These are phyloP conservation scores for Epichloe festucae DNA, from an alignment of 2,329 filamentous ascomycete species.

Conservation along the genomic window DNA sequence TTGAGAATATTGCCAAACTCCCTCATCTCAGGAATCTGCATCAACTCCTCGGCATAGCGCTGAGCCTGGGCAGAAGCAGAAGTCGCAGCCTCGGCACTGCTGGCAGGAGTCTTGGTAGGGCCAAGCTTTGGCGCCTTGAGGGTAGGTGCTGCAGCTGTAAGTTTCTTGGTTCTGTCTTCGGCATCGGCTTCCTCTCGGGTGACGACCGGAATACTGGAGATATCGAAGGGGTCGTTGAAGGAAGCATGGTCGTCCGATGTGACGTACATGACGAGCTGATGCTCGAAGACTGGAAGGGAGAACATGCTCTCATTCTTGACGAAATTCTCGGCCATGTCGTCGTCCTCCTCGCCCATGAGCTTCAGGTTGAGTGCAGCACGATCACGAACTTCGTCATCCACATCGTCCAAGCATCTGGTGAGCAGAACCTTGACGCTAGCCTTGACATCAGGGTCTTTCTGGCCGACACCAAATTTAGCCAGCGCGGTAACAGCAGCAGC, in stretches of 20 bases:
- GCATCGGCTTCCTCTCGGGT: conserved; percentile 92
- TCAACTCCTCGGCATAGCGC: conserved; percentile 77
- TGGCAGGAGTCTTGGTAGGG: conserved; percentile 56
- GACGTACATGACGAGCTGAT: conserved; percentile 95
- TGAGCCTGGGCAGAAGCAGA: conserved; percentile 70
- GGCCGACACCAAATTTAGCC: conserved; percentile 92
- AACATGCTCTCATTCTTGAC: conserved; percentile 97
- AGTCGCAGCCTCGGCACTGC: conserved; percentile 61
- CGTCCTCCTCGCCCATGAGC: conserved; percentile 85
- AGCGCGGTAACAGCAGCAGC: conserved; percentile 91
- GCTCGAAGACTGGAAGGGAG: conserved; percentile 86
- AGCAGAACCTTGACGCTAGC: conserved; percentile 86
- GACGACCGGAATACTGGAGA: conserved; percentile 81
- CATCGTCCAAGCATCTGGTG: conserved; percentile 87
- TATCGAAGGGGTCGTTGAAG: conserved; percentile 78
- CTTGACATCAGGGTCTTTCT: conserved; percentile 95
- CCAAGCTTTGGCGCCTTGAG: conserved; percentile 84
- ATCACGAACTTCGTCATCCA: conserved; percentile 94
- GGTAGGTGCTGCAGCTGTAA: conserved; percentile 81
- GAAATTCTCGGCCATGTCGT: conserved; percentile 73
- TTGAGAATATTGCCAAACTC: conserved; percentile 86
- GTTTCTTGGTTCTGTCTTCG: conserved; percentile 93
- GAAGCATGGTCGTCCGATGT: conserved; percentile 80
- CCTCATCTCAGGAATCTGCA: conserved; percentile 81
- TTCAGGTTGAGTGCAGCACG: conserved; percentile 85